Evolutionary conservation across 2,329 filamentous ascomycete species (phyloP).

Genomic region (Arthrobotrys conoides): DNA sequence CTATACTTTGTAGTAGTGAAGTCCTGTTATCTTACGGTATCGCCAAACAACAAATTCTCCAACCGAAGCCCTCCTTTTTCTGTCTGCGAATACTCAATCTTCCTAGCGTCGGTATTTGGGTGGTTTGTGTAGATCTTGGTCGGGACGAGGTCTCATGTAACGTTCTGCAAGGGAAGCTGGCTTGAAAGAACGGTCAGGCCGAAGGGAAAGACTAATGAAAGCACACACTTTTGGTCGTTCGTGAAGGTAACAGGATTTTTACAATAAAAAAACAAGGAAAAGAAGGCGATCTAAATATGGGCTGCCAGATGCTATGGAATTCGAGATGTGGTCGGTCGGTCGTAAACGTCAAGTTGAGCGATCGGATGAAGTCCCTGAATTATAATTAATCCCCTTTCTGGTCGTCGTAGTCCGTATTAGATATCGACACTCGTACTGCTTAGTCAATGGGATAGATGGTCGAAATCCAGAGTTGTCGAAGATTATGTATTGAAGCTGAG

Average conservation of each 20-base stretch:
- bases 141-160: conserved; percentile 57
- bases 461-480: conserved; percentile 15
- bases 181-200: conserved; percentile 51
- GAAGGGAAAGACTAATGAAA: conserved; percentile 24
- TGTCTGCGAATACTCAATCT: background rate
- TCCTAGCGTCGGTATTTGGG: conserved; percentile 29
- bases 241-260: conserved; percentile 19
- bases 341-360: conserved; percentile 49
- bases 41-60: background rate
- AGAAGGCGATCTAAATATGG: conserved; percentile 26
- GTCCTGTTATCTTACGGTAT: conserved; percentile 12
- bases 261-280: conserved; percentile 15
- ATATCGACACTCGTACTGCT: conserved; percentile 33
- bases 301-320: conserved; percentile 22
- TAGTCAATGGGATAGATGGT: conserved; percentile 58
- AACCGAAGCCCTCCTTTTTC: background rate
- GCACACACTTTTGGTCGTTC: conserved; percentile 26
- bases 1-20: conserved; percentile 1
- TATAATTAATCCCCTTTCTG: conserved; percentile 19
- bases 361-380: conserved; percentile 37
- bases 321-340: conserved; percentile 22
- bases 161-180: conserved; percentile 60
- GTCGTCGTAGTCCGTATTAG: background rate
- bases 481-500: conserved; percentile 35
- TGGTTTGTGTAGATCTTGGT: conserved; percentile 50